These are phyloP conservation scores for Sporisorium reilianum DNA, from an alignment of 1,284 basidiomycete species.

Conservation along the genomic window DNA sequence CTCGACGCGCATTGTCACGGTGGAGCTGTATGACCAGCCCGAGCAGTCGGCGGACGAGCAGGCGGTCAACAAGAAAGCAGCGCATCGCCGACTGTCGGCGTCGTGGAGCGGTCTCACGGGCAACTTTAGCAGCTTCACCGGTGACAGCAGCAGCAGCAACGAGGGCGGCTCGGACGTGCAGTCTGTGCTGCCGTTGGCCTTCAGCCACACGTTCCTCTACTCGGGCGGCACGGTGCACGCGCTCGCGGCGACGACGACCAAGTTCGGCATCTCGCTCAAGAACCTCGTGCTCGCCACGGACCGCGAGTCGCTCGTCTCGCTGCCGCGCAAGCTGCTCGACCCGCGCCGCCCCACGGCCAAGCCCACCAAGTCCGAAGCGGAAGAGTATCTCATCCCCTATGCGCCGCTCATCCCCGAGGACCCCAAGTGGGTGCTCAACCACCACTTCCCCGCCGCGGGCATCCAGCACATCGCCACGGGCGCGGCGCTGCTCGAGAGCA, in stretches of 20 bases:
- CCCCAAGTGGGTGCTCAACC: slow-evolving; percentile 80
- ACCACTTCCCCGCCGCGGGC: slow-evolving; percentile 75
- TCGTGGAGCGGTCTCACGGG: slow-evolving; percentile 40
- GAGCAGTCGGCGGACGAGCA: slow-evolving; percentile 79
- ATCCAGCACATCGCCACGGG: slow-evolving; percentile 75
- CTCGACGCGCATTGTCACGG: slow-evolving; percentile 72
- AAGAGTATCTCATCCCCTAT: slow-evolving; percentile 88
- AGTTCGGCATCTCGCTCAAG: slow-evolving; percentile 87
- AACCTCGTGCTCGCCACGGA: slow-evolving; percentile 89
- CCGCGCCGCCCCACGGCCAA: slow-evolving; percentile 84
- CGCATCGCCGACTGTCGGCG: slow-evolving; percentile 10
- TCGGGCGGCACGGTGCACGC: slow-evolving; percentile 76
- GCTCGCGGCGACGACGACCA: slow-evolving; percentile 77
- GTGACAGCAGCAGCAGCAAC: slow-evolving; percentile 20
- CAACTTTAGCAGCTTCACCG: slow-evolving; percentile 47
- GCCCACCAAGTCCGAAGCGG: slow-evolving; percentile 81
- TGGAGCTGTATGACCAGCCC: slow-evolving; percentile 83
- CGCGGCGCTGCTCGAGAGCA: slow-evolving; percentile 89
- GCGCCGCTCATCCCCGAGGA: slow-evolving; percentile 82
- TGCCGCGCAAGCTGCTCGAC: slow-evolving; percentile 82
- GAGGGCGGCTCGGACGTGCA: neutral
- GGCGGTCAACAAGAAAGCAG: slow-evolving; percentile 6
- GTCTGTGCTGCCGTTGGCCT: slow-evolving; percentile 64
- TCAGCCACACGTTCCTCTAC: slow-evolving; percentile 80
- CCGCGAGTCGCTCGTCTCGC: slow-evolving; percentile 79